phyloP scores from a whole-genome alignment of 2,329 filamentous ascomycete genomes.

The Elsinoe perseae region DNA sequence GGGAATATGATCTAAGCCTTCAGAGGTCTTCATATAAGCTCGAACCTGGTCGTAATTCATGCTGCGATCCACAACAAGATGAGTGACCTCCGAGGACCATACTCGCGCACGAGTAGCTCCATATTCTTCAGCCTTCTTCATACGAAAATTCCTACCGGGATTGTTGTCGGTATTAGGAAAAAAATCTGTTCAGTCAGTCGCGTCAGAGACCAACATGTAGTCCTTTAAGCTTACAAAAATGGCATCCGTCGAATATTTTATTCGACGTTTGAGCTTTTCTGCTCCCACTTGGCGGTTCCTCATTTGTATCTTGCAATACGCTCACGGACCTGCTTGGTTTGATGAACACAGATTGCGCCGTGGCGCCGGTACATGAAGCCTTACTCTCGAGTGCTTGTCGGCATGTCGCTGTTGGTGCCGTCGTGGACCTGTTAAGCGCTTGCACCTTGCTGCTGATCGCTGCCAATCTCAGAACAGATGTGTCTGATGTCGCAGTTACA shows the following conservation, averaged over 20 bases:
- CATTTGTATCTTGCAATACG: not conserved
- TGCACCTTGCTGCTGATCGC: not conserved
- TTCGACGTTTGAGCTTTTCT: conserved; percentile 1
- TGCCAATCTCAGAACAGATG: not conserved
- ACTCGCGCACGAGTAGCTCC: conserved; percentile 64
- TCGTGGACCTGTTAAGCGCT: not conserved
- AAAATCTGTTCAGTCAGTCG: conserved; percentile 46
- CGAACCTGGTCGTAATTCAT: conserved; percentile 59
- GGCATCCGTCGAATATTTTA: conserved; percentile 25
- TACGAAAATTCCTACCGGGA: conserved; percentile 58
- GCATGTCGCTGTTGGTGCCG: not conserved
- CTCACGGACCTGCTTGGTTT: not conserved
- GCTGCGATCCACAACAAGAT: conserved; percentile 68
- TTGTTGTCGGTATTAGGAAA: conserved; percentile 72
- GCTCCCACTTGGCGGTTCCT: not conserved
- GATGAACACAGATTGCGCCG: not conserved
- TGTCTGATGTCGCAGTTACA: not conserved
- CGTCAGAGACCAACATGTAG: not conserved
- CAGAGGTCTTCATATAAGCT: conserved; percentile 41
- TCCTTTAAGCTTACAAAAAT: conserved; percentile 23
- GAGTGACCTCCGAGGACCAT: conserved; percentile 54
- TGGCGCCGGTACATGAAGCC: not conserved
- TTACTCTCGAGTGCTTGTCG: no score
- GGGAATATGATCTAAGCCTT: conserved; percentile 36
- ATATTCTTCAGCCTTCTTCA: conserved; percentile 64